Evolutionary conservation across 345 rosid species (phyloP), one percentile per base, ranked within the genome.

Genomic region (Salix purpurea): DNA sequence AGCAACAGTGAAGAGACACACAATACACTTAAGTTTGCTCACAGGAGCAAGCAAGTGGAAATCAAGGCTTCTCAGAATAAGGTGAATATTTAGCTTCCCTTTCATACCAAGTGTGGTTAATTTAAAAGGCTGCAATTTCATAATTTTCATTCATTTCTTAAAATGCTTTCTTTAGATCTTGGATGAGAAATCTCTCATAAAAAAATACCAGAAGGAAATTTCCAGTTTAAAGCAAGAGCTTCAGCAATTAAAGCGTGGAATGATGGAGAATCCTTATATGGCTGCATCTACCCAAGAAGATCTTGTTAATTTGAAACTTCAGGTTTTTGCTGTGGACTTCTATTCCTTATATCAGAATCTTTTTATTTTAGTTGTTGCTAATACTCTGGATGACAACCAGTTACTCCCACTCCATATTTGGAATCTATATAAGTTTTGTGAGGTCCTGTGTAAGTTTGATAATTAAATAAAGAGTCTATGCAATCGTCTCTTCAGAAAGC

Each of bases 161-260:
- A 72, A 69, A 9, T 21, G 8, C 39, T 66, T 19, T 74, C 66
- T 65, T 28, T 62, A 91, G 94, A 91, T 91, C 30, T 78, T 91
- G 87, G 94, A 91, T 84, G 94, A 91, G 90, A 91, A 89, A 80
- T 91, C 91, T 67, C 91, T 91, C 74, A 91, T 91, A 65, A 89
- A 91, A 60, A 91, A 86, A 82, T 91, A 91, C 74, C 91, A 91
- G 79, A 91, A 87, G 77, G 94, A 91, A 79, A 91, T 89, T 78
- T 81, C 87, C 64, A 84, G 62, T 76, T 82, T 91, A 71, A 91
- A 88, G 87, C 84, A 86, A 83, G 94, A 89, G 77, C 94, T 91
- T 75, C 86, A 86, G 74, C 92, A 86, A 77, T 75, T 89, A 80
- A 89, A 80, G 84, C 82, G 65, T 37, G 88, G 91, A 52, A 85